phyloP scores from a whole-genome alignment of 176 grass and related monocot species.

The Bonia amplexicaulis region DNA sequence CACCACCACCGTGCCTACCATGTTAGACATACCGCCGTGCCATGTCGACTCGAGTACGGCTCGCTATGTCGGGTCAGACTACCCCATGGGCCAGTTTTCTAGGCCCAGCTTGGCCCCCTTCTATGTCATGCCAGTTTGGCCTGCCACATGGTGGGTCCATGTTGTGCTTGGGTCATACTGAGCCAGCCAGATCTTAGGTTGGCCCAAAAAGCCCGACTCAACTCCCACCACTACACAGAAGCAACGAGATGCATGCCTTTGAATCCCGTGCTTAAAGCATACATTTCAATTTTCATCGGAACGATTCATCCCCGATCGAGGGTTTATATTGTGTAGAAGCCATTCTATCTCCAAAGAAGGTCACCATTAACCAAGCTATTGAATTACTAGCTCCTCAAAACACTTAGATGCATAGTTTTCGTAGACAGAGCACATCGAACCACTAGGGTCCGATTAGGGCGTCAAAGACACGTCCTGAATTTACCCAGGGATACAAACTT shows the following conservation, averaged over 20 bases:
- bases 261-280: not conserved
- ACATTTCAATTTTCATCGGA: not conserved
- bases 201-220: no score
- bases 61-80: no score
- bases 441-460: not conserved
- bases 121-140: no score
- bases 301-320: not conserved
- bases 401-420: not conserved
- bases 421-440: not conserved
- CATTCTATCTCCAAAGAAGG: not conserved
- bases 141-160: no score
- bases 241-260: not conserved
- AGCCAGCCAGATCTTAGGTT: no score
- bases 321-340: not conserved
- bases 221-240: no score
- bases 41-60: accelerated
- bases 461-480: not conserved
- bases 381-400: not conserved
- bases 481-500: not conserved
- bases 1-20: no score
- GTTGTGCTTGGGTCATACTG: no score
- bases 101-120: no score
- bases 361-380: not conserved
- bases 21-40: no score
- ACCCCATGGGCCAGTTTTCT: no score